Evolutionary conservation across 352 stramenopile species (phyloP).

Genomic region (Globisporangium cederbergense): DNA sequence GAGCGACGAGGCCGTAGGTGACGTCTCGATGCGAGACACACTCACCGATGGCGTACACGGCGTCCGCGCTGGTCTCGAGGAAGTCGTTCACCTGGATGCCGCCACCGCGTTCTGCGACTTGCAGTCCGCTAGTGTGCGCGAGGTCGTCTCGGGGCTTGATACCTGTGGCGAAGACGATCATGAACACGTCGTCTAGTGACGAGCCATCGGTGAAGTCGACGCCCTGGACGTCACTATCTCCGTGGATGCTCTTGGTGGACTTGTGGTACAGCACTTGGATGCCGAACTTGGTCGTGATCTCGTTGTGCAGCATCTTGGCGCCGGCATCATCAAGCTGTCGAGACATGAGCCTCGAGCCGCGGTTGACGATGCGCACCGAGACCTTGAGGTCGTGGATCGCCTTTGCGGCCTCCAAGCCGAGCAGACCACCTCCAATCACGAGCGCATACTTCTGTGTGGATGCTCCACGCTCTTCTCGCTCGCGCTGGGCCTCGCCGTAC

Average conservation of each 20-base stretch:
- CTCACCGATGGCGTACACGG: constrained; percentile 90
- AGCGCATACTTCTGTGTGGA: constrained; percentile 37
- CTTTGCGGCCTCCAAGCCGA: constrained; percentile 86
- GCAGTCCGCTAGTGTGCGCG: constrained; percentile 53
- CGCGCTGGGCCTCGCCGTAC: constrained; percentile 64
- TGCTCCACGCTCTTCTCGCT: constrained; percentile 11
- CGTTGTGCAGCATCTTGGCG: constrained; percentile 84
- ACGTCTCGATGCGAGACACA: constrained; percentile 88
- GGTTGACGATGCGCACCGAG: constrained; percentile 88
- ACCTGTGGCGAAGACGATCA: constrained; percentile 89
- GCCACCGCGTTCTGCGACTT: constrained; percentile 61
- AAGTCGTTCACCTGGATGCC: constrained; percentile 90
- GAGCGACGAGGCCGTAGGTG: constrained; percentile 92
- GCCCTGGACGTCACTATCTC: constrained; percentile 51
- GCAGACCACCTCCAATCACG: constrained; percentile 74
- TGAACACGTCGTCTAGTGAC: constrained; percentile 80
- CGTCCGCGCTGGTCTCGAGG: constrained; percentile 66
- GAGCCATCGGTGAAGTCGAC: constrained; percentile 85
- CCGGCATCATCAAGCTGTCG: constrained; percentile 91
- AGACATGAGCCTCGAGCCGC: constrained; percentile 90
- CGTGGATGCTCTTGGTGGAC: constrained; percentile 63
- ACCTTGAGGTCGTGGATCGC: constrained; percentile 89
- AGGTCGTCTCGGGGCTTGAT: constrained; percentile 92
- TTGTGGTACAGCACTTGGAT: constrained; percentile 89
- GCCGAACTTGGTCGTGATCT: constrained; percentile 83